These are phyloP conservation scores for Phylloporus rhodoxanthus DNA, from an alignment of 768 basidiomycete genomes.

Conservation along the genomic window DNA sequence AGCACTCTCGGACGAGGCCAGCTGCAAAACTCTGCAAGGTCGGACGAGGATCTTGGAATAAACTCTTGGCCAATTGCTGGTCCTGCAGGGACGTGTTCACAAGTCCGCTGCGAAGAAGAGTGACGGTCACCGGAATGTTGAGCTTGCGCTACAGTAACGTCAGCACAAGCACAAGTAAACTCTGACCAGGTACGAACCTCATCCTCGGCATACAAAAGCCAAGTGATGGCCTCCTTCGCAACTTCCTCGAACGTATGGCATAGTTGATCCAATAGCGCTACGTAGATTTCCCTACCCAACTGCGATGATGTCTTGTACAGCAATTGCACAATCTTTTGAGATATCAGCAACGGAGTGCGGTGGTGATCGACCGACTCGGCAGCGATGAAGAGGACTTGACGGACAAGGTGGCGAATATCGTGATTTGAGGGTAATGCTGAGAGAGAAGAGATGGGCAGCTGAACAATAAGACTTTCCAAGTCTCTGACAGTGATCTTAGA, in stretches of 20 bases:
- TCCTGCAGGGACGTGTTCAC: conserved; percentile 76
- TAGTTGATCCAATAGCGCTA: conserved; percentile 79
- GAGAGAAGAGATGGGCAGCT: conserved; percentile 67
- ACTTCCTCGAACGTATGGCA: conserved; percentile 89
- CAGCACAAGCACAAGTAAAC: not conserved
- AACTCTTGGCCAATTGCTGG: conserved; percentile 81
- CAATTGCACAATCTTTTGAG: conserved; percentile 94
- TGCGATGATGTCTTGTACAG: conserved; percentile 85
- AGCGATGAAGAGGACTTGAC: conserved; percentile 79
- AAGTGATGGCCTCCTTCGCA: conserved; percentile 92
- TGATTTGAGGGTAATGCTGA: conserved; percentile 72
- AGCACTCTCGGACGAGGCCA: conserved; percentile 78
- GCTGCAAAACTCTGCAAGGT: conserved; percentile 77
- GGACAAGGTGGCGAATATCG: conserved; percentile 79
- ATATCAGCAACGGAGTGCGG: conserved; percentile 85
- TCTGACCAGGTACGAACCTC: conserved; percentile 50
- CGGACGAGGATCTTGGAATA: conserved; percentile 72
- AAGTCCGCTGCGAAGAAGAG: conserved; percentile 78
- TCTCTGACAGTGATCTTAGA: conserved; percentile 41
- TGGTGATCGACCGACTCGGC: conserved; percentile 72
- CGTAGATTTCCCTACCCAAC: conserved; percentile 90
- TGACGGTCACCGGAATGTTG: conserved; percentile 90
- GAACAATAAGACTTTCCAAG: conserved; percentile 72
- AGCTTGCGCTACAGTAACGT: conserved; percentile 71
- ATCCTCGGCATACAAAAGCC: conserved; percentile 95